Percentiles rank a stretch among this genome's conserved stretches.
phyloP scores from a whole-genome alignment of 306 rosid genomes.

The Quercus glauca region DNA sequence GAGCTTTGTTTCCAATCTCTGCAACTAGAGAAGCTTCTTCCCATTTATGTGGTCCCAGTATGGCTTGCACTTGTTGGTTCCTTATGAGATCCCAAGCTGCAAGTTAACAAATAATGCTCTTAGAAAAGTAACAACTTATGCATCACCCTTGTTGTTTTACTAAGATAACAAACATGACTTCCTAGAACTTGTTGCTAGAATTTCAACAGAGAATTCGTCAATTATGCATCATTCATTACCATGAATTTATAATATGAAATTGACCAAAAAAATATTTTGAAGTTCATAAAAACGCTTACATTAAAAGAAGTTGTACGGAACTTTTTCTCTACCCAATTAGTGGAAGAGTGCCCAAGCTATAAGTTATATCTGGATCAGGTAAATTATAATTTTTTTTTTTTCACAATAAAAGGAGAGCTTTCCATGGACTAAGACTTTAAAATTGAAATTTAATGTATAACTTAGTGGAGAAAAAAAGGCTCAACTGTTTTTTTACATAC shows the following conservation, averaged over 20 bases:
- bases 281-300: too few relatives aligned
- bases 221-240: not conserved
- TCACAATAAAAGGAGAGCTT: too few relatives aligned
- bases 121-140: not conserved
- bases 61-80: slow-evolving; percentile 30
- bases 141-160: not conserved
- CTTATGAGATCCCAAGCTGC: slow-evolving; percentile 46
- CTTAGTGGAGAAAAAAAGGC: too few relatives aligned
- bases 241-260: not conserved
- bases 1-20: slow-evolving; percentile 29
- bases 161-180: not conserved
- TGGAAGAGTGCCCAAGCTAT: too few relatives aligned
- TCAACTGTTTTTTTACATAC: not conserved
- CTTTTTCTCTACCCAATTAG: too few relatives aligned
- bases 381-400: too few relatives aligned
- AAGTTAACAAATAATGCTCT: not conserved
- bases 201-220: not conserved
- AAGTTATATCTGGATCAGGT: too few relatives aligned
- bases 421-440: too few relatives aligned
- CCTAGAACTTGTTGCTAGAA: not conserved
- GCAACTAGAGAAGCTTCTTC: slow-evolving; percentile 42
- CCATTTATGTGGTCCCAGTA: slow-evolving; percentile 50
- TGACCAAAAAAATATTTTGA: not conserved
- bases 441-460: too few relatives aligned
- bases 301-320: too few relatives aligned